These are phyloP conservation scores for Ceriops zippeliana DNA, from an alignment of 345 rosid species.

Conservation along the genomic window DNA sequence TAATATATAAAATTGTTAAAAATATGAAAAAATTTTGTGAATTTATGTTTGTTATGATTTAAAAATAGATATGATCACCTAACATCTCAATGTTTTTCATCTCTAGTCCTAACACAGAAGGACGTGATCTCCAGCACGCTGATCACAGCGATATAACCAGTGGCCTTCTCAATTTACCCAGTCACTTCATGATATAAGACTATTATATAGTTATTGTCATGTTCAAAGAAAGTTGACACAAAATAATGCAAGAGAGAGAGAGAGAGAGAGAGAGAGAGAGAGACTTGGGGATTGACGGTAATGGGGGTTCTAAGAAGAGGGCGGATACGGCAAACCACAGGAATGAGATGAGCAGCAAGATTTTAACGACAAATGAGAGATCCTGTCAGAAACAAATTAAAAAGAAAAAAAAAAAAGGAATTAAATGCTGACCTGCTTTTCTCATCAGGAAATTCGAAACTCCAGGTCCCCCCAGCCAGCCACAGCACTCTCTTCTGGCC, in stretches of 20 bases:
- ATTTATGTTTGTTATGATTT: no score
- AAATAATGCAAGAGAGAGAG: background rate
- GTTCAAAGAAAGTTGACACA: background rate
- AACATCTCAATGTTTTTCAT: no score
- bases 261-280: no score
- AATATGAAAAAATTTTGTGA: no score
- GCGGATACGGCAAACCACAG: constrained; percentile 6
- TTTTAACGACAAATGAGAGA: constrained; percentile 28
- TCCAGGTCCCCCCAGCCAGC: no score
- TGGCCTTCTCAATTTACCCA: background rate
- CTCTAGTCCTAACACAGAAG: no score
- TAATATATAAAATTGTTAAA: no score
- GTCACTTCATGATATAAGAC: background rate
- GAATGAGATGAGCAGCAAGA: constrained; percentile 9
- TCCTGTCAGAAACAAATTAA: constrained; percentile 19
- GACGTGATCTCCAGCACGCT: no score
- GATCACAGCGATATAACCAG: no score
- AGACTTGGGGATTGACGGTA: constrained; percentile 3
- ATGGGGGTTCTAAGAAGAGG: background rate
- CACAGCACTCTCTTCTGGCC: no score
- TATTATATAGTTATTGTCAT: background rate
- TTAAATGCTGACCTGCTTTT: constrained; percentile 16
- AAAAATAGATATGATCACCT: no score
- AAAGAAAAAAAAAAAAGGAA: background rate
- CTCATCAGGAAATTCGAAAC: background rate